Evolutionary conservation across 306 rosid genomes (phyloP).

Genomic region (Inga oerstediana): DNA sequence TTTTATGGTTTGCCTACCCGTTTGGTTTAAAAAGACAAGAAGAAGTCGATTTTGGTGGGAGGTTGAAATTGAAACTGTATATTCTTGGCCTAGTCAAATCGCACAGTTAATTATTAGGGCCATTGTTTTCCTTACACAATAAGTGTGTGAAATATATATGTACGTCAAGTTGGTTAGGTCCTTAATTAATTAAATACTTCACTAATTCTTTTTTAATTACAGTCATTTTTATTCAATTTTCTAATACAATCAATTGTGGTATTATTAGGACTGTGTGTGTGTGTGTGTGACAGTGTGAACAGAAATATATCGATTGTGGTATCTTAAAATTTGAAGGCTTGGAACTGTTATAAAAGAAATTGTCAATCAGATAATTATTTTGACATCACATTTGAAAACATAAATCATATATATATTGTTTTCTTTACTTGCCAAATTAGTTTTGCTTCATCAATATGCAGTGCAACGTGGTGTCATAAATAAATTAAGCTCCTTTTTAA

Average conservation of each 20-base stretch:
- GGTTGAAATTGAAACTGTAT: conserved; percentile 13
- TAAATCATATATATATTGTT: no score
- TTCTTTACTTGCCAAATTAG: no score
- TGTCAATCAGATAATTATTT: no score
- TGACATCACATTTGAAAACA: background rate
- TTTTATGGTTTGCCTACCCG: background rate
- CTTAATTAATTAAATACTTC: background rate
- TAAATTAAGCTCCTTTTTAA: no score
- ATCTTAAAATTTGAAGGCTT: no score
- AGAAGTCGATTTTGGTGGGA: background rate
- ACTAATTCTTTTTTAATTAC: background rate
- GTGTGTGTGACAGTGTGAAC: background rate
- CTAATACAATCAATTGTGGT: background rate
- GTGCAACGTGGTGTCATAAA: no score
- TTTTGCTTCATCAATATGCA: no score
- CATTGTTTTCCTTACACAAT: background rate
- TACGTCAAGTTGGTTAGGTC: background rate
- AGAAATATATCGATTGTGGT: no score
- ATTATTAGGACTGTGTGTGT: background rate
- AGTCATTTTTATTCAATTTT: background rate
- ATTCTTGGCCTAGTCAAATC: background rate
- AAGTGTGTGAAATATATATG: background rate
- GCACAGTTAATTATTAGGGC: conserved; percentile 6
- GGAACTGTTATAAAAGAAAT: no score
- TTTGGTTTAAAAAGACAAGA: background rate